Percentiles rank a stretch among this genome's conserved stretches.
These are phyloP conservation scores for Sanchytrium tribonematis DNA, from an alignment of 371 early-diverging fungal genomes.

Conservation along the genomic window DNA sequence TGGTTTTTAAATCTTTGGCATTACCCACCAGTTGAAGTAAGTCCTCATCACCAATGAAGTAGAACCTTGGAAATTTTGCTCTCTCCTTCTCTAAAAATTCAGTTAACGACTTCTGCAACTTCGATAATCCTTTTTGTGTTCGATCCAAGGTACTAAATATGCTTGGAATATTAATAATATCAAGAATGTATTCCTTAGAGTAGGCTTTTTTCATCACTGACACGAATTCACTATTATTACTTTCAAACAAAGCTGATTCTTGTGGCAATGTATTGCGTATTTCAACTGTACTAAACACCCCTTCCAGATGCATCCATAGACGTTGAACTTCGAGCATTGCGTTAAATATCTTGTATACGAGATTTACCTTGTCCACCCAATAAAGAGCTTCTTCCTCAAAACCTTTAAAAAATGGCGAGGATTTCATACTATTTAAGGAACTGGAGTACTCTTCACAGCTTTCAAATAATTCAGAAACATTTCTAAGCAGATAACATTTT, in stretches of 20 bases:
- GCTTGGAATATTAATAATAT: slow-evolving; percentile 65
- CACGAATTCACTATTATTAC: slow-evolving; percentile 87
- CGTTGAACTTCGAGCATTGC: slow-evolving; percentile 97
- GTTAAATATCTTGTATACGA: slow-evolving; percentile 79
- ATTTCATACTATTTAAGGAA: slow-evolving; percentile 79
- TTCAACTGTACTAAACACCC: slow-evolving; percentile 83
- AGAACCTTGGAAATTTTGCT: slow-evolving; percentile 88
- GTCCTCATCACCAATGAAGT: slow-evolving; percentile 98
- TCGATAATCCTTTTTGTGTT: slow-evolving; percentile 59
- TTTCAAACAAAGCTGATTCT: slow-evolving; percentile 74
- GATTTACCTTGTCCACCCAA: slow-evolving; percentile 88
- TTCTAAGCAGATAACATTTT: slow-evolving; percentile 63
- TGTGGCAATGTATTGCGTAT: slow-evolving; percentile 83
- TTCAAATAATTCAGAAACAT: slow-evolving; percentile 89
- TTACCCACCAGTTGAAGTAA: slow-evolving; percentile 94
- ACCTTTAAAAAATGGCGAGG: slow-evolving; percentile 82
- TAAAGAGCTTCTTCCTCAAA: slow-evolving; percentile 82
- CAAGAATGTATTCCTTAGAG: slow-evolving; percentile 78
- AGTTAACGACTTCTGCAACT: slow-evolving; percentile 90
- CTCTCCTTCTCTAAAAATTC: slow-evolving; percentile 91
- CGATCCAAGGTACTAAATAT: slow-evolving; percentile 85
- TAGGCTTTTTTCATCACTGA: slow-evolving; percentile 88
- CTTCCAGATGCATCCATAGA: slow-evolving; percentile 95
- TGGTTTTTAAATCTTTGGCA: slow-evolving; percentile 68
- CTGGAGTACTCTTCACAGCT: slow-evolving; percentile 82